Conservation (phyloP, 2,329 filamentous ascomycete genomes). For the Chrysoporthe puriensis region DNA sequence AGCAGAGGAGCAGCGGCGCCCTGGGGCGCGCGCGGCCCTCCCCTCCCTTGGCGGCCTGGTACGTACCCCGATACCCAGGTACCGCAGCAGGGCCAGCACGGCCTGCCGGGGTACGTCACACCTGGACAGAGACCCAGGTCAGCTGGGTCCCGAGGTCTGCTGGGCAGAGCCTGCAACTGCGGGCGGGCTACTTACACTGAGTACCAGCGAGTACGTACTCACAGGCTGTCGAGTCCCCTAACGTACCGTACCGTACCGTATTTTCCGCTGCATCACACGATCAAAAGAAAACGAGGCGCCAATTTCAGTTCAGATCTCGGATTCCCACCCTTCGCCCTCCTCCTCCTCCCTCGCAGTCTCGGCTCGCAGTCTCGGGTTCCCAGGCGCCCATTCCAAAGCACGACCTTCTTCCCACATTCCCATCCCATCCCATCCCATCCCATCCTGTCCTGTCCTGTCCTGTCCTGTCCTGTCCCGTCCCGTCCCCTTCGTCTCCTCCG, state of each 20-base stretch:
- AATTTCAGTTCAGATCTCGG: constrained; percentile 21
- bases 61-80: no score
- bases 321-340: neutral
- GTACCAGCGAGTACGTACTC: no score
- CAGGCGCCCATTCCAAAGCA: no score
- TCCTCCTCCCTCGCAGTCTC: neutral
- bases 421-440: neutral
- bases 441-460: no score
- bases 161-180: neutral
- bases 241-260: neutral
- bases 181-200: no score
- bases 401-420: no score
- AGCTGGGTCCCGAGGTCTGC: constrained; percentile 6
- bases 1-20: no score
- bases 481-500: neutral
- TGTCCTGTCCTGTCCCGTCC: no score
- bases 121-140: neutral
- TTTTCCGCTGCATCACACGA: constrained; percentile 19
- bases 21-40: no score
- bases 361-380: neutral
- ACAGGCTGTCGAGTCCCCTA: neutral
- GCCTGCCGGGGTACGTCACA: constrained; percentile 15
- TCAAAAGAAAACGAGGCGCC: constrained; percentile 31
- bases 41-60: neutral
- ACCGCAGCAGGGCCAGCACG: neutral